Conservation (phyloP, 139 green algal species). For the Micractinium sp. region DNA sequence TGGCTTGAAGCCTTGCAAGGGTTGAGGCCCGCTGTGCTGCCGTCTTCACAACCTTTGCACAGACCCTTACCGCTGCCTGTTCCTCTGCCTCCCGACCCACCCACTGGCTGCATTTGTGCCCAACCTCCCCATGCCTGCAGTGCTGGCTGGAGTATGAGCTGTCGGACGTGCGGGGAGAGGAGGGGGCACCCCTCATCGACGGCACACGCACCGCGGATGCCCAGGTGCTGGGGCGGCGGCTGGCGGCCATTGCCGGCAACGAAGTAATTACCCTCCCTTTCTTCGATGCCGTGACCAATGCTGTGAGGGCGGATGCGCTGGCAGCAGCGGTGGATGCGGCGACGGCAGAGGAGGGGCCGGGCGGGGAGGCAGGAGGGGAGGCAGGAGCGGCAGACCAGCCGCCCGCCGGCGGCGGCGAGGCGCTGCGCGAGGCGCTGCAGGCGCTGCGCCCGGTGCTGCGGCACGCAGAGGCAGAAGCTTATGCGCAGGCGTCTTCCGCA, state of each 20-base stretch:
- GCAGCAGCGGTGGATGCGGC: constrained; percentile 1
- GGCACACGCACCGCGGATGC: constrained; percentile 1
- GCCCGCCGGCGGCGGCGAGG: neutral
- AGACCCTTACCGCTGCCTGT: neutral
- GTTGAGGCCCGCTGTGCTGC: too few species aligned
- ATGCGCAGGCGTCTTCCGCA: neutral
- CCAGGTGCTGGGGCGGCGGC: constrained; percentile 3
- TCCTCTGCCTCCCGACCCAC: neutral
- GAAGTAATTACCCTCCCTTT: constrained; percentile 5
- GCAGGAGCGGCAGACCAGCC: neutral
- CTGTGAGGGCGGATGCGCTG: neutral
- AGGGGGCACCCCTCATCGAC: neutral
- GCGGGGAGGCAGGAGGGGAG: neutral
- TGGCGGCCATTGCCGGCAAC: constrained; percentile 30
- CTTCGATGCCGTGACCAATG: neutral
- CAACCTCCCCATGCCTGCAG: neutral
- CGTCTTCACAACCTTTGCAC: too few species aligned
- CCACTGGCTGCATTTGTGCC: neutral
- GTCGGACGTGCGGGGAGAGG: constrained; percentile 12
- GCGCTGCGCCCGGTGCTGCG: neutral
- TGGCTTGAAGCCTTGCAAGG: too few species aligned
- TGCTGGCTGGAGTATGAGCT: constrained; percentile 49
- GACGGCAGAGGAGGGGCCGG: neutral
- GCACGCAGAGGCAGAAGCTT: neutral
- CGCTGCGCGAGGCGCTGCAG: neutral